Conservation (phyloP, 306 rosid species). For the Coriaria nepalensis region DNA sequence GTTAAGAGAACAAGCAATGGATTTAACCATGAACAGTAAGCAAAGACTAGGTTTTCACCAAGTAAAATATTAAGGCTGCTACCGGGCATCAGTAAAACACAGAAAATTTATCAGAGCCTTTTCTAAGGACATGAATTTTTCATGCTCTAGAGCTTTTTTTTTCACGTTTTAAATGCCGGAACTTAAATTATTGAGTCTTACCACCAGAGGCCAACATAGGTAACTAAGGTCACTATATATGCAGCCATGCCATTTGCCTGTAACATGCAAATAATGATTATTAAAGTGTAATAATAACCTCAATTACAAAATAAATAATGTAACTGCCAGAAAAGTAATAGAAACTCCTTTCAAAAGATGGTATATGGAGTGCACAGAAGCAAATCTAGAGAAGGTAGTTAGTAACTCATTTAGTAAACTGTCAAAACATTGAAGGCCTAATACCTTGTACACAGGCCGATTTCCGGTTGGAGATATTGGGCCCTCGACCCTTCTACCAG, state of each 20-base stretch:
- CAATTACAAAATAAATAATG: neutral
- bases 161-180: neutral
- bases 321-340: neutral
- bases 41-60: too few species aligned
- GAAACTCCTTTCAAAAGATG: neutral
- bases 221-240: slow-evolving; percentile 51
- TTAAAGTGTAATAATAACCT: neutral
- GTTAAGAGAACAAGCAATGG: too few species aligned
- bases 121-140: neutral
- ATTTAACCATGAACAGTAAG: too few species aligned
- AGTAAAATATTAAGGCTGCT: too few species aligned
- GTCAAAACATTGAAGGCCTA: neutral
- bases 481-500: slow-evolving; percentile 62
- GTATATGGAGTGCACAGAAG: too few species aligned
- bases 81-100: too few species aligned
- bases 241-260: slow-evolving; percentile 86
- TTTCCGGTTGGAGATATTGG: slow-evolving; percentile 83
- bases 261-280: slow-evolving; percentile 6
- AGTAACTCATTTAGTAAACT: neutral
- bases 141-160: neutral
- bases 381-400: too few species aligned
- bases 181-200: slow-evolving; percentile 13
- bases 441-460: slow-evolving; percentile 80
- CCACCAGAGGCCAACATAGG: slow-evolving; percentile 83
- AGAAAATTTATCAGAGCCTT: neutral